Conservation (phyloP, 202 grass and related monocot species). For the Setaria viridis region DNA sequence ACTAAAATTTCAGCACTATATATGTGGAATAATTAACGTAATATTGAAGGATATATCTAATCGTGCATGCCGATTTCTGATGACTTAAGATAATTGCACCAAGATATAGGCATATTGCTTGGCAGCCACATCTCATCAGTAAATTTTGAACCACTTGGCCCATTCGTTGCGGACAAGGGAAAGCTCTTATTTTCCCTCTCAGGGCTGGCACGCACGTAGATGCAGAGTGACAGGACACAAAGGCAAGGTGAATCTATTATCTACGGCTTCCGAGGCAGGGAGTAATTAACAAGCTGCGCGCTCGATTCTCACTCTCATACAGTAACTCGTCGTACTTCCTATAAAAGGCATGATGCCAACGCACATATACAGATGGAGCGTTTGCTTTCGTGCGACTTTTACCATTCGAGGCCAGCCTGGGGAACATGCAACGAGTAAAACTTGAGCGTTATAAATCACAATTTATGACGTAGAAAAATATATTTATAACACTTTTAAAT, state of each 20-base stretch:
- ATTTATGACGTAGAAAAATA: too few species aligned
- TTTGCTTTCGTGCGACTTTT: slow-evolving; percentile 44
- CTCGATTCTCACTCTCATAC: not conserved
- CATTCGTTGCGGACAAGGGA: not conserved
- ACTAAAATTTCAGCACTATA: too few species aligned
- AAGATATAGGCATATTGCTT: not conserved
- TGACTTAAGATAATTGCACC: too few species aligned
- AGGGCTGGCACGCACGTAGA: not conserved
- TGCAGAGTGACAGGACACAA: not conserved
- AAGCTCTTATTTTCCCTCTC: not conserved
- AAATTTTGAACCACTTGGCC: not conserved
- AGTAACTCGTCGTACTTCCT: slow-evolving; percentile 25
- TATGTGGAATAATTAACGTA: too few species aligned
- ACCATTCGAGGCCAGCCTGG: slow-evolving; percentile 39
- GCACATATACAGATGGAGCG: not conserved
- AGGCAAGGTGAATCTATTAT: not conserved
- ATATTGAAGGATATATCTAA: too few species aligned
- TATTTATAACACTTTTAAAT: too few species aligned
- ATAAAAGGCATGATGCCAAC: not conserved
- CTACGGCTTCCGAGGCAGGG: not conserved
- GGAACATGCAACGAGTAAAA: slow-evolving; percentile 27
- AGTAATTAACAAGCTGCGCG: not conserved
- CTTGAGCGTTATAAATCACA: not conserved
- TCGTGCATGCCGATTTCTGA: too few species aligned
- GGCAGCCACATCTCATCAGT: not conserved